A percentile compares a stretch with the other conserved stretches of the same genome.
Conservation (phyloP, 2,329 filamentous ascomycete species). For the Sarocladium strictum region DNA sequence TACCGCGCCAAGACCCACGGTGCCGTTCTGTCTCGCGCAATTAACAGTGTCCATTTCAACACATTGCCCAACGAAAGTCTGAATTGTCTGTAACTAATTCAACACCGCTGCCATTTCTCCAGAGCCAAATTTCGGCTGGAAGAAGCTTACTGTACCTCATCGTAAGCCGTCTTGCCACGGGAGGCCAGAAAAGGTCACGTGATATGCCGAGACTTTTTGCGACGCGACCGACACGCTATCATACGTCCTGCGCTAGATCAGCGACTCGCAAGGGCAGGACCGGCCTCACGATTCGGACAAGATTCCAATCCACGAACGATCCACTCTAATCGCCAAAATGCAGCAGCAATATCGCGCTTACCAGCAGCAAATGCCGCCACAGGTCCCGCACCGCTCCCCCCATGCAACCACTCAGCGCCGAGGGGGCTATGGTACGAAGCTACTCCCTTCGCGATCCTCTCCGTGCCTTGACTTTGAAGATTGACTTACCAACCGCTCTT, state of each 20-base stretch:
- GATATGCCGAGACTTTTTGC: conserved; percentile 16
- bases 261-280: conserved; percentile 11
- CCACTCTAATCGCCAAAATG: conserved; percentile 31
- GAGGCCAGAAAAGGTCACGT: conserved; percentile 17
- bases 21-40: too few species aligned
- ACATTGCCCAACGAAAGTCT: background rate
- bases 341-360: conserved; percentile 48
- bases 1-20: too few species aligned
- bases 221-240: conserved; percentile 4
- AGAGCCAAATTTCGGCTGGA: too few species aligned
- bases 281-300: conserved; percentile 9
- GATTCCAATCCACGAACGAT: conserved; percentile 11
- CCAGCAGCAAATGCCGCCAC: conserved; percentile 43
- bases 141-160: too few species aligned
- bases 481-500: conserved; percentile 8
- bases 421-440: conserved; percentile 45
- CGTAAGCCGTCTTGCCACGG: background rate
- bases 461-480: conserved; percentile 5
- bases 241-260: conserved; percentile 10
- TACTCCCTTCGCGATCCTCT: conserved; percentile 5
- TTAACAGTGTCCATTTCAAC: background rate
- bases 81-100: too few species aligned
- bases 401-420: conserved; percentile 43
- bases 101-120: too few species aligned
- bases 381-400: conserved; percentile 40